Evolutionary conservation across 106 monocot genomes (phyloP).

Genomic region (Narthecium ossifragum): DNA sequence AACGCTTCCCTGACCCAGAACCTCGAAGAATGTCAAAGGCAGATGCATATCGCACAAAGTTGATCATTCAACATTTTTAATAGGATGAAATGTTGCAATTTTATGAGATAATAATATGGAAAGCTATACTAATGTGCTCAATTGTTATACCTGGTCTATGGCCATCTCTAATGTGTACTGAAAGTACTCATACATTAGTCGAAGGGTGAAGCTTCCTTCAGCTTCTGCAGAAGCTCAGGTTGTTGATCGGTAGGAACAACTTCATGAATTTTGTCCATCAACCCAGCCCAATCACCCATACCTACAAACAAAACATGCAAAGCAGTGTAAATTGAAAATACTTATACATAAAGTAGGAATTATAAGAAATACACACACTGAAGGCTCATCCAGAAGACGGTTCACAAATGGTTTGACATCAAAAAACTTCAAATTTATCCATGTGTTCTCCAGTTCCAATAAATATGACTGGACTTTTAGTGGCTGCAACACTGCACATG

Average conservation of each 20-base stretch:
- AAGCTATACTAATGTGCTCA: too few species aligned
- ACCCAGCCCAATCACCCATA: slow-evolving; percentile 98
- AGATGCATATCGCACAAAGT: neutral
- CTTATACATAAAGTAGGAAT: too few species aligned
- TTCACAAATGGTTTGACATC: slow-evolving; percentile 99
- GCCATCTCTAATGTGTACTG: slow-evolving; percentile 94
- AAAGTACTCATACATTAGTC: slow-evolving; percentile 96
- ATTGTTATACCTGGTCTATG: slow-evolving; percentile 81
- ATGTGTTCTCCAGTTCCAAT: slow-evolving; percentile 99
- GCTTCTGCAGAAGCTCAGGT: slow-evolving; percentile 91
- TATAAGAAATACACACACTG: too few species aligned
- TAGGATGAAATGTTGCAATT: neutral
- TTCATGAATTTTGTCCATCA: slow-evolving; percentile 99
- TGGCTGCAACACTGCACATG: slow-evolving; percentile 86
- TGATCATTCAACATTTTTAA: neutral
- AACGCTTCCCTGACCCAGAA: neutral
- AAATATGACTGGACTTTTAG: slow-evolving; percentile 97
- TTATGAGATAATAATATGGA: too few species aligned
- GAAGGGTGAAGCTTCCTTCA: slow-evolving; percentile 84
- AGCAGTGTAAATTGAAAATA: too few species aligned
- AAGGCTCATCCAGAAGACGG: slow-evolving; percentile 86
- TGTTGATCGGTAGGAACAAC: slow-evolving; percentile 97
- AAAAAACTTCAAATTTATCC: slow-evolving; percentile 97
- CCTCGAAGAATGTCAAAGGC: neutral
- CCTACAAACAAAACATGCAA: too few species aligned